Conservation (phyloP, 768 basidiomycete species). For the Heimioporus sp. region DNA sequence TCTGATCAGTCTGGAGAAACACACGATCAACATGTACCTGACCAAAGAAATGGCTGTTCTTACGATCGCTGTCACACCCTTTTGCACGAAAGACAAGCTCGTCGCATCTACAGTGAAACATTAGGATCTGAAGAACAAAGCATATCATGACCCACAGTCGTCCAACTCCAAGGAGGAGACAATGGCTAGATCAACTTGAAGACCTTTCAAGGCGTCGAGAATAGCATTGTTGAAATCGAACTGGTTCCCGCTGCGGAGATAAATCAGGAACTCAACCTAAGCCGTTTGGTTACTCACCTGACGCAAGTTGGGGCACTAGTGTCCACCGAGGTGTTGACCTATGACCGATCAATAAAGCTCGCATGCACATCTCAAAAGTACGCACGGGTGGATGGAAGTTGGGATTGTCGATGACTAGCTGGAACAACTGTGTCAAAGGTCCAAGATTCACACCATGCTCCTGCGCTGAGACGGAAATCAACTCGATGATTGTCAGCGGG, state of each 20-base stretch:
- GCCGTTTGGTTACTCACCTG: constrained; percentile 37
- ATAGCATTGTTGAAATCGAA: constrained; percentile 62
- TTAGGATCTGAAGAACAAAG: constrained; percentile 1
- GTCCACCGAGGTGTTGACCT: constrained; percentile 59
- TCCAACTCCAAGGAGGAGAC: constrained; percentile 58
- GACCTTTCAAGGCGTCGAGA: constrained; percentile 55
- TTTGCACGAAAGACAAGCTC: constrained; percentile 56
- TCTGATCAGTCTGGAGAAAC: constrained; percentile 51
- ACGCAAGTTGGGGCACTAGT: constrained; percentile 52
- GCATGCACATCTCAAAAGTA: not conserved
- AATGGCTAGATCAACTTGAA: constrained; percentile 58
- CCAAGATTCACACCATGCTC: constrained; percentile 61
- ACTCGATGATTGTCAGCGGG: constrained; percentile 56
- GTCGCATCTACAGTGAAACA: constrained; percentile 44
- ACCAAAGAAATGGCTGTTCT: constrained; percentile 11
- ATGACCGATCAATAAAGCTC: not conserved
- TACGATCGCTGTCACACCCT: constrained; percentile 53
- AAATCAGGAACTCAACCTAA: constrained; percentile 1
- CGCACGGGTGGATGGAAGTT: constrained; percentile 49
- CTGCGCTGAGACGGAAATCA: constrained; percentile 50
- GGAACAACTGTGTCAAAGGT: constrained; percentile 53
- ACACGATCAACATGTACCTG: constrained; percentile 1
- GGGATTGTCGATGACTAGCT: constrained; percentile 50
- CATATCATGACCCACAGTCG: constrained; percentile 48
- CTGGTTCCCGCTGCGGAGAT: constrained; percentile 53